Base-by-base conservation (phyloP, 306 rosid species). In the Acacia crassicarpa region DNA sequence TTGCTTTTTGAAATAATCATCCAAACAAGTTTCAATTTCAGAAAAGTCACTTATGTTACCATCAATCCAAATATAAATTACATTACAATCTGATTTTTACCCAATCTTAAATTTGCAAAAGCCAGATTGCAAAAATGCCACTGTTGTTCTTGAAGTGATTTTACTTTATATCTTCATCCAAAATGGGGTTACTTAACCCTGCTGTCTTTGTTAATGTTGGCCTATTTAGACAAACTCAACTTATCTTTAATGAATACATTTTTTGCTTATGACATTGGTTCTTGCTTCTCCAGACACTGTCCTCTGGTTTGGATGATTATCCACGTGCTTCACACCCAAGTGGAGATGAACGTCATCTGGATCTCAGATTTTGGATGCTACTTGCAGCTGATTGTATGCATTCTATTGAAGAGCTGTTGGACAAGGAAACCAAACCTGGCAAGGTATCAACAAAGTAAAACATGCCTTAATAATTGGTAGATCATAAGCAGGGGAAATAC, bases 291-390 rank as follows among this genome's bases (percentile, higher is more conserved):
- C 88, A 95, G 98, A 85, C 99, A 25, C 91, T 95, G 78, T 67
- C 95, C 81, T 95, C 98, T 78, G 98, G 99, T 61, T 85, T 95
- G 84, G 99, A 95, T 88, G 99, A 95, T 88, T 95, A 95, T 89
- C 99, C 99, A 23, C 97, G 98, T 67, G 90, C 98, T 82, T 93
- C 99, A 51, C 99, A 95, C 83, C 99, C 99, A 67, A 88, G 87
- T 80, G 81, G 74, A 62, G 99, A 95, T 84, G 99, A 95, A 67
- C 94, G 89, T 71, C 99, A 95, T 67, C 20, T 95, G 82, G 99
- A 93, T 88, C 97, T 95, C 75, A 90, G 99, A 78, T 93, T 95
- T 82, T 95, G 99, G 98, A 93, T 95, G 98, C 90, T 86, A 77
- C 97, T 95, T 83, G 98, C 97, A 75, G 92, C 98, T n/a, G 92